Percentiles rank a stretch among this genome's conserved stretches.
Evolutionary conservation across 306 rosid genomes (phyloP).

Genomic region (Ammopiptanthus mongolicus): DNA sequence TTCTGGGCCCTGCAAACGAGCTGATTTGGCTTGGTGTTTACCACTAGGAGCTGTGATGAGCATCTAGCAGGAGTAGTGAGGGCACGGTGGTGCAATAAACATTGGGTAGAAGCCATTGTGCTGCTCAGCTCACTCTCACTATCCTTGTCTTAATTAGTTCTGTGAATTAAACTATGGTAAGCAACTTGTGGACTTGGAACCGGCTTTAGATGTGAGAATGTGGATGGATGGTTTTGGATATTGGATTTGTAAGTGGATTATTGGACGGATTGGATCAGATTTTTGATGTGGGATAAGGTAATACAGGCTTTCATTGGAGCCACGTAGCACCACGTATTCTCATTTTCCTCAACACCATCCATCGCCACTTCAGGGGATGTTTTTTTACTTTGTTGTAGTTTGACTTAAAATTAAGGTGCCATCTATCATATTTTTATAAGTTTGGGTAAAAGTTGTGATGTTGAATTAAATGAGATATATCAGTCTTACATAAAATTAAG

Average conservation of each 20-base stretch:
- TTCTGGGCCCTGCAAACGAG: constrained; percentile 77
- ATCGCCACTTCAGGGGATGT: too few species aligned
- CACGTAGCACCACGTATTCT: constrained; percentile 31
- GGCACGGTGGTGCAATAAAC: constrained; percentile 78
- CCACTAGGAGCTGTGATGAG: constrained; percentile 50
- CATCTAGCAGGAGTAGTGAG: constrained; percentile 48
- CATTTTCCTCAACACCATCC: neutral
- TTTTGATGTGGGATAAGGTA: constrained; percentile 68
- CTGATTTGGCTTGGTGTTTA: constrained; percentile 40
- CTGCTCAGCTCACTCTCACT: neutral
- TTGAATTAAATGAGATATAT: too few species aligned
- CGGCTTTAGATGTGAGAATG: constrained; percentile 21
- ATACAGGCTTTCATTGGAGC: constrained; percentile 48
- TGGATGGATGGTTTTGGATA: constrained; percentile 38
- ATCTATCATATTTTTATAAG: too few species aligned
- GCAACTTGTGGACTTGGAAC: neutral
- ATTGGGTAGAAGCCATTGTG: constrained; percentile 76
- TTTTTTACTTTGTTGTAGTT: too few species aligned
- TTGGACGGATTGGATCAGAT: constrained; percentile 40
- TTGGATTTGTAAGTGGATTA: constrained; percentile 33
- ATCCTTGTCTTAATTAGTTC: neutral
- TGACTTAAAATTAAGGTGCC: too few species aligned
- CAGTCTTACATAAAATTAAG: too few species aligned
- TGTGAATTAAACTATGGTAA: neutral
- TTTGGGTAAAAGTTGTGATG: too few species aligned